Base-by-base conservation (phyloP, 2,329 filamentous ascomycete species). In the Monilinia polystroma region DNA sequence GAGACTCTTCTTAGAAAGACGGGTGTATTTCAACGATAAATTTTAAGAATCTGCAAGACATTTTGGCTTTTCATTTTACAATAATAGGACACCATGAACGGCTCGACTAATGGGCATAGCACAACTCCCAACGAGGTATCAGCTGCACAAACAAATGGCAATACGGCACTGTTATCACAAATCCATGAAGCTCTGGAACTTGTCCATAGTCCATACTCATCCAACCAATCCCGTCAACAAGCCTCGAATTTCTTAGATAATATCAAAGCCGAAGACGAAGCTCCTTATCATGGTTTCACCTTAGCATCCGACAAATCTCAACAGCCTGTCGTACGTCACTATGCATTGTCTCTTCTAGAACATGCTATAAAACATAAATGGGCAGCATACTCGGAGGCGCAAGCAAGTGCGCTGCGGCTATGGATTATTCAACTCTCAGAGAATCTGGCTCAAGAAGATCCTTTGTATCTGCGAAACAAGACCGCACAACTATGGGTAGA, bases 401-500 rank as follows among this genome's bases (percentile, higher is more conserved):
- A 97, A 77, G 86, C 87, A 23, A 80, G 81, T 38, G 85, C 86
- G 63, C 79, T 99, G 66, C 87, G 91, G 60, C 83, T 83, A 67
- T 95, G 93, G 85, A 87, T 97, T 54, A 79, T 97, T 66, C 84
- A 89, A 76, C 87, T 99, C 16, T 91, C 92, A 16, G 86, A 90
- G 74, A 84, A 85, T 69, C 82, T 96, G 54, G 83, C 86, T 6
- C 84, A 84, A 56, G 84, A 87, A 26, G 94, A 98, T 76, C 91
- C 92, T 3, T 78, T 85, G 43, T 99, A 93, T 76, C 81, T 97
- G 71, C 86, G 94, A 72, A 98, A 96, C 82, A 99, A 99, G 80
- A 89, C 95, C 45, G 92, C 92, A 38, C 90, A 96, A 79, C 81
- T 99, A 69, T 99, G 95, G 95, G 91, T 93, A 10, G 95, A 98